These are phyloP conservation scores for Coemansia reversa DNA, from an alignment of 192 early-diverging fungal genomes.

Conservation along the genomic window DNA sequence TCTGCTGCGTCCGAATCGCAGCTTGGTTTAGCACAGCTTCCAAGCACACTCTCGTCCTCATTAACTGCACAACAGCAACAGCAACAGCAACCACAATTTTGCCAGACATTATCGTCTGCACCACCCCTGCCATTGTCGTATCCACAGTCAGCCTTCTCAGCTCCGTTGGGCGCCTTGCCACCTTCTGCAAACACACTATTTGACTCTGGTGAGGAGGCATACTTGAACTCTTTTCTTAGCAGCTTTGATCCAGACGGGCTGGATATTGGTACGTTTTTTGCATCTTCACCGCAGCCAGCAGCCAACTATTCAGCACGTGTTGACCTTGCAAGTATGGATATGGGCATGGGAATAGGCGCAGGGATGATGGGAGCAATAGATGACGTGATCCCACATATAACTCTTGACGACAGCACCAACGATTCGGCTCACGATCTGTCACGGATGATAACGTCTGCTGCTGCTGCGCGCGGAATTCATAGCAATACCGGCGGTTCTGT, in stretches of 20 bases:
- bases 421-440: conserved; percentile 20
- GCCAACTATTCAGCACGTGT: conserved; percentile 33
- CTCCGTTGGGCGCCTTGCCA: neutral
- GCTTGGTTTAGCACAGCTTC: neutral
- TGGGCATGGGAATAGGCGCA: conserved; percentile 51
- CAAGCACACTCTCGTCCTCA: neutral
- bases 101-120: neutral
- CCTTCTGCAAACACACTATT: conserved; percentile 30
- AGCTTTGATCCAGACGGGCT: conserved; percentile 49
- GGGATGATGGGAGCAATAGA: conserved; percentile 53
- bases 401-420: conserved; percentile 29
- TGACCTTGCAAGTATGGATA: conserved; percentile 42
- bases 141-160: neutral
- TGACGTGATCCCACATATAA: conserved; percentile 50
- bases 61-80: conserved; percentile 15
- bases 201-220: conserved; percentile 48
- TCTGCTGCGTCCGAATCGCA: neutral
- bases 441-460: conserved; percentile 10
- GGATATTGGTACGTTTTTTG: conserved; percentile 31
- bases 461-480: neutral
- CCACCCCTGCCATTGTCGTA: neutral
- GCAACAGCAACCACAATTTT: conserved; percentile 14
- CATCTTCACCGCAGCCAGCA: conserved; percentile 38
- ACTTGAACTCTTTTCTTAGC: conserved; percentile 50
- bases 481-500: conserved; percentile 9